phyloP scores from a whole-genome alignment of 208 protist species.

The Trichomonas vaginalis region DNA sequence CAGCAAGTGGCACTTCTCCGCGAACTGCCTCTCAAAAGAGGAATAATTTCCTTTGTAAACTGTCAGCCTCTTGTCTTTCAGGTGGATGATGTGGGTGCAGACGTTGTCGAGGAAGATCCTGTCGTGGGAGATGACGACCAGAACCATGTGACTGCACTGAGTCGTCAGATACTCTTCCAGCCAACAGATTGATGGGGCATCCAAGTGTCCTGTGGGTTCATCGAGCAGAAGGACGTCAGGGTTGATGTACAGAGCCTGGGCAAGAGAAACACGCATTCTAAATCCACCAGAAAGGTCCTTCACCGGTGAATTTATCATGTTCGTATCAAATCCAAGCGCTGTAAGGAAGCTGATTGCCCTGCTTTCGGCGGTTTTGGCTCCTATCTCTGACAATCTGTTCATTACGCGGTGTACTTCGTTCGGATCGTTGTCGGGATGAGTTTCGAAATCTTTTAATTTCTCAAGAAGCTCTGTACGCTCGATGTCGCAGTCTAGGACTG shows the following conservation, averaged over 20 bases:
- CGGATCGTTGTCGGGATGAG: neutral
- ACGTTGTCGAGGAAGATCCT: constrained; percentile 33
- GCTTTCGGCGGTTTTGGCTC: neutral
- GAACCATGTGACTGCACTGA: neutral
- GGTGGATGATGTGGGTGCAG: constrained; percentile 34
- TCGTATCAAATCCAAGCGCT: neutral
- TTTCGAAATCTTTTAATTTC: neutral
- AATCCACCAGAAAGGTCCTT: constrained; percentile 31
- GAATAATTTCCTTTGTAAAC: constrained; percentile 34
- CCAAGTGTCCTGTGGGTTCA: constrained; percentile 19
- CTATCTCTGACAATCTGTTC: neutral
- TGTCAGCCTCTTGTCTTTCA: constrained; percentile 28
- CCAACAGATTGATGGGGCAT: neutral
- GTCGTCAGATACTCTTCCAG: neutral
- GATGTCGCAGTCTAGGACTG: neutral
- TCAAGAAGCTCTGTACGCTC: constrained; percentile 4
- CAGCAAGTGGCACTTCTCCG: neutral
- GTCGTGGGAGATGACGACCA: constrained; percentile 27
- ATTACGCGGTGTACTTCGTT: neutral
- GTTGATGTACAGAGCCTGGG: constrained; percentile 28
- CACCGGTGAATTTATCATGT: neutral
- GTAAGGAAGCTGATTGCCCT: neutral
- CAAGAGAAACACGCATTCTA: constrained; percentile 32
- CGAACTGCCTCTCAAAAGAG: constrained; percentile 23
- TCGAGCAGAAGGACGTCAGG: constrained; percentile 29